Evolutionary conservation across 2,329 filamentous ascomycete species (phyloP), one percentile per base, ranked within the genome.

Genomic region (Colletotrichum phormii): DNA sequence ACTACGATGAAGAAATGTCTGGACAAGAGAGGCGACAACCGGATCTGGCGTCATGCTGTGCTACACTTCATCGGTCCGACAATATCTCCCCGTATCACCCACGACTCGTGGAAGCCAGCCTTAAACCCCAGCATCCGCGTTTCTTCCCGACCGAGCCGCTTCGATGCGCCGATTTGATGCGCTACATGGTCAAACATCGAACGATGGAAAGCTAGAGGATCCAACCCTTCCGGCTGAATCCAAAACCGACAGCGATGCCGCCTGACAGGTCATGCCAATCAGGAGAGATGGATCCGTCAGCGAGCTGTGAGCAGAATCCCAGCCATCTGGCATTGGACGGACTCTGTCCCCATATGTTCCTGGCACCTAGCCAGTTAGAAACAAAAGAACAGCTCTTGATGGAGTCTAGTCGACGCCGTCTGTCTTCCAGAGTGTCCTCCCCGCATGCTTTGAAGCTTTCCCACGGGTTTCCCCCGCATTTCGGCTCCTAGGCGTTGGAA

Each of bases 401-500:
- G 37, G 37, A 42, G 37, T 18, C 15, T 42, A 42, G 37, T 26
- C 11, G 6, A 24, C 33, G 51, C 51, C 62, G 54, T 64, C 3
- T 55, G 37, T 33, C 31, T 13, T 55, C 26, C 46, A 5, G 42
- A 54, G n/a, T 12, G 13, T 29, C 24, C 62, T 11, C 49, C 51
- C 62, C 62, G 51, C 49, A 64, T 54, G 51, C 51, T 22, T n/a
- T 49, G 31, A 64, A 37, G 51, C 51, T 22, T n/a, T 49, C 33
- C 33, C 51, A 31, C 33, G 46, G 29, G 11, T 12, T 35, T 55
- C 62, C 62, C 62, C 62, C 62, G 62, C 62, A 64, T 64, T 64
- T 64, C 51, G 62, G 62, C 51, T 64, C 8, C 33, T 1, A 31
- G 24, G 33, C 51, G 51, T 64, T 18, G 62, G 62, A 64, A 57